A percentile compares a stretch with the other conserved stretches of the same genome.
Evolutionary conservation across 1,139 yeast species (phyloP).

Genomic region (Kodamaea derodonti): DNA sequence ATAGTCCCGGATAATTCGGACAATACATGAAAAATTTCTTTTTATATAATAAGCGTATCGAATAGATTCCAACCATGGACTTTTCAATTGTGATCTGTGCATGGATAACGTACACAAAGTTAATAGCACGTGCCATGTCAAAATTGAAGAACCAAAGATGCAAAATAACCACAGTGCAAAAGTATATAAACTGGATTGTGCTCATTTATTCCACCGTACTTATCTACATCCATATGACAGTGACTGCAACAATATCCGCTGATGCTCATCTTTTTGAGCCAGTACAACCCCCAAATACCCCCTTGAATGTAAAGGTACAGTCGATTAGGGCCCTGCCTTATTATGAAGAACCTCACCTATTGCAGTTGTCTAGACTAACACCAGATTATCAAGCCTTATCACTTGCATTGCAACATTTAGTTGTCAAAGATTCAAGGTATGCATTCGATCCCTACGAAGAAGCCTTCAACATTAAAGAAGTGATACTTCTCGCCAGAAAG

Average conservation of each 20-base stretch:
- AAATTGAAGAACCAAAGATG: too few relatives aligned
- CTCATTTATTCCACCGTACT: too few relatives aligned
- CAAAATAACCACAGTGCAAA: too few relatives aligned
- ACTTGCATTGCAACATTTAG: conserved; percentile 25
- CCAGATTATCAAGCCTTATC: conserved; percentile 20
- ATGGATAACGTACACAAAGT: too few relatives aligned
- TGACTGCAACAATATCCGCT: conserved; percentile 12
- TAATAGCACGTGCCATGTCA: too few relatives aligned
- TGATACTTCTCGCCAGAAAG: conserved; percentile 14
- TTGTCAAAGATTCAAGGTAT: conserved; percentile 13
- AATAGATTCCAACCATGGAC: too few relatives aligned
- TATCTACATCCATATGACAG: too few relatives aligned
- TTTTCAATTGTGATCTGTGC: too few relatives aligned
- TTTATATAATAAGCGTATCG: too few relatives aligned
- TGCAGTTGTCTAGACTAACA: conserved; percentile 17
- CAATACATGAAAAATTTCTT: too few relatives aligned
- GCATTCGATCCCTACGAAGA: conserved; percentile 20
- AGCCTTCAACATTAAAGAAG: conserved; percentile 21
- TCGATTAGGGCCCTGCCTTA: conserved; percentile 27
- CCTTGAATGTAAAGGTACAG: conserved; percentile 8
- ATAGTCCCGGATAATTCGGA: too few relatives aligned
- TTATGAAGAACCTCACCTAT: conserved; percentile 19
- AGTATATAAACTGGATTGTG: too few relatives aligned
- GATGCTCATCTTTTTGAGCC: conserved; percentile 12
- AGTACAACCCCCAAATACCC: conserved; percentile 9